Conservation (phyloP, 2,329 filamentous ascomycete species). For the Aspergillus awamori region DNA sequence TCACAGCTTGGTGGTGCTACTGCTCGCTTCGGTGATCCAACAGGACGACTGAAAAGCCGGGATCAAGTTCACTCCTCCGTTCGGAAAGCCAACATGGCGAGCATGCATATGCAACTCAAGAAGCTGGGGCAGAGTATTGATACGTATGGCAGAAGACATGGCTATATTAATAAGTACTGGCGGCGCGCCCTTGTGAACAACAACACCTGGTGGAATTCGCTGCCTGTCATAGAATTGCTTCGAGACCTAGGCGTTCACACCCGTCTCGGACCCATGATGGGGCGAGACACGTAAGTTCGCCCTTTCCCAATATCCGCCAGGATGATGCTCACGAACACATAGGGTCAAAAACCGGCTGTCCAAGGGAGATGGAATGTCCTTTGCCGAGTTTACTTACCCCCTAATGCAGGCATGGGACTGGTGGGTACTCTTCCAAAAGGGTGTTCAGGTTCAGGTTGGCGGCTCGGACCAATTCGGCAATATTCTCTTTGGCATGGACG, state of each 20-base stretch:
- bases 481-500: conserved; percentile 85
- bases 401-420: conserved; percentile 96
- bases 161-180: conserved; percentile 62
- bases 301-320: neutral
- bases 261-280: conserved; percentile 83
- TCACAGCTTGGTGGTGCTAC: conserved; percentile 51
- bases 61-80: conserved; percentile 39
- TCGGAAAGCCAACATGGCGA: conserved; percentile 51
- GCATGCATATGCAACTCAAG: conserved; percentile 55
- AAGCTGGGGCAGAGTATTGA: conserved; percentile 76
- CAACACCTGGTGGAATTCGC: conserved; percentile 74
- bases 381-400: conserved; percentile 91
- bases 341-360: conserved; percentile 80
- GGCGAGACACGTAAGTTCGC: conserved; percentile 75
- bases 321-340: neutral
- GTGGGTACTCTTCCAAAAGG: conserved; percentile 78
- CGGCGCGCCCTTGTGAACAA: conserved; percentile 76
- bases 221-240: conserved; percentile 74
- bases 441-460: conserved; percentile 84
- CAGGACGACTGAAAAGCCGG: conserved; percentile 46
- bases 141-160: conserved; percentile 64
- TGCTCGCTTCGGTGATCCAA: conserved; percentile 51
- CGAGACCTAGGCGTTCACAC: conserved; percentile 72
- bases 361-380: conserved; percentile 89
- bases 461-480: conserved; percentile 97